Base-by-base conservation (phyloP, 148 eudicot genomes). In the Camellia lanceoleosa region DNA sequence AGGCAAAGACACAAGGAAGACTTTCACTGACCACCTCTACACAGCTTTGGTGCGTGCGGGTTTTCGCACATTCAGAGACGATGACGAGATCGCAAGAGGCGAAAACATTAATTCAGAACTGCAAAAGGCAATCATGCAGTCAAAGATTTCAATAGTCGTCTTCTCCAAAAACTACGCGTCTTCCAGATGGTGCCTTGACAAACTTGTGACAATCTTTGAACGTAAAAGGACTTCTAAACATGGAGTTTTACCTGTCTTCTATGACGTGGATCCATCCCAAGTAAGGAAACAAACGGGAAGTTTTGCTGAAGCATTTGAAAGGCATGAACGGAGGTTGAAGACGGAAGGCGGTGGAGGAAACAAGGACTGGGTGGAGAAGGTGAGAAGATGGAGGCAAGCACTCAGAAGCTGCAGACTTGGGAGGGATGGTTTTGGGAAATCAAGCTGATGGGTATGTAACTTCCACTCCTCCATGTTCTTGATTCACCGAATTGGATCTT, bases 261-360 rank as follows among this genome's bases (percentile, higher is more conserved):
- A 74, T 41, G 65, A 74, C 6, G 64, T 56, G 41, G 65, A 74
- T 23, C 77, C 77, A 14, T 58, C 65, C 20, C 18, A 41, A 19
- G 66, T 74, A 2, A 10, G 77, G 1, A 58, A 41, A 23, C 77
- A 74, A 20, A 74, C 4, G 3, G 49, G 64, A 5, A 55, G 8
- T 55, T 74, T 74, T 15, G 65, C 5, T 18, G n/a, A 74, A 56
- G 43, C 77, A 20, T 56, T 74, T 74, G 47, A 16, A 8, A 19
- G 55, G 7, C 64, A 20, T 23, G n/a, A 74, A 74, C 47, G 18
- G 3, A 59, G 7, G 7, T 0, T 16, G 13, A 54, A 7, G 6
- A 15, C 18, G 9, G 55, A 55, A 13, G 44, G 10, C 6, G 16
- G 4, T 12, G 62, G 18, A 13, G 14, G 62, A 59, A 47, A 7